Conservation (phyloP, 1,284 basidiomycete species). For the Athelia psychrophila region DNA sequence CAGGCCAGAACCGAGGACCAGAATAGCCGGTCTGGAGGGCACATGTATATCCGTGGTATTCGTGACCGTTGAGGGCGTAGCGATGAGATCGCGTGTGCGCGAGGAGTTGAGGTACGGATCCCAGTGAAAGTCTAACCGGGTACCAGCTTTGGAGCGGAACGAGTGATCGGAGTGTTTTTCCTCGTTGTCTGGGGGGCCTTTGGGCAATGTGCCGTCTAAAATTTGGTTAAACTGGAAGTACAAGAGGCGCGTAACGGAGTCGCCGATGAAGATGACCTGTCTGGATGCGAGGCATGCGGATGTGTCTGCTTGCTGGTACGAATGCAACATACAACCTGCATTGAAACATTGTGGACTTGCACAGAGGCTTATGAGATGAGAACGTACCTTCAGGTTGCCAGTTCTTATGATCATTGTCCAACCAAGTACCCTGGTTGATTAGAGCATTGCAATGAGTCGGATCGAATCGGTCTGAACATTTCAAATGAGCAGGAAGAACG, state of each 20-base stretch:
- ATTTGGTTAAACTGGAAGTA: slow-evolving; percentile 73
- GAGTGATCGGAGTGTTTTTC: slow-evolving; percentile 69
- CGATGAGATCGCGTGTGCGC: slow-evolving; percentile 37
- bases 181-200: slow-evolving; percentile 49
- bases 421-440: slow-evolving; percentile 74
- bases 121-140: slow-evolving; percentile 72
- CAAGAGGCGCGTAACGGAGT: slow-evolving; percentile 77
- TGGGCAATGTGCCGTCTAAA: slow-evolving; percentile 55
- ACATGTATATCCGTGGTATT: not conserved
- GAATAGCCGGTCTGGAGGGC: slow-evolving; percentile 50
- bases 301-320: slow-evolving; percentile 55
- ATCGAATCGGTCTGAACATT: slow-evolving; percentile 61
- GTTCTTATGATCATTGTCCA: slow-evolving; percentile 61
- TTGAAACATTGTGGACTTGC: not conserved
- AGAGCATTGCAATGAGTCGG: slow-evolving; percentile 71
- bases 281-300: slow-evolving; percentile 50
- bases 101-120: slow-evolving; percentile 79
- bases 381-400: slow-evolving; percentile 85
- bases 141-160: slow-evolving; percentile 40
- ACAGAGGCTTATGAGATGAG: slow-evolving; percentile 8
- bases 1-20: slow-evolving; percentile 81
- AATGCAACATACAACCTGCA: slow-evolving; percentile 75
- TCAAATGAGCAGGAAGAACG: slow-evolving; percentile 1
- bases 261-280: slow-evolving; percentile 77
- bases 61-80: slow-evolving; percentile 11